Percentiles rank a stretch among this genome's conserved stretches.
Evolutionary conservation across 768 basidiomycete species (phyloP).

Genomic region (Amanita polypyramis): DNA sequence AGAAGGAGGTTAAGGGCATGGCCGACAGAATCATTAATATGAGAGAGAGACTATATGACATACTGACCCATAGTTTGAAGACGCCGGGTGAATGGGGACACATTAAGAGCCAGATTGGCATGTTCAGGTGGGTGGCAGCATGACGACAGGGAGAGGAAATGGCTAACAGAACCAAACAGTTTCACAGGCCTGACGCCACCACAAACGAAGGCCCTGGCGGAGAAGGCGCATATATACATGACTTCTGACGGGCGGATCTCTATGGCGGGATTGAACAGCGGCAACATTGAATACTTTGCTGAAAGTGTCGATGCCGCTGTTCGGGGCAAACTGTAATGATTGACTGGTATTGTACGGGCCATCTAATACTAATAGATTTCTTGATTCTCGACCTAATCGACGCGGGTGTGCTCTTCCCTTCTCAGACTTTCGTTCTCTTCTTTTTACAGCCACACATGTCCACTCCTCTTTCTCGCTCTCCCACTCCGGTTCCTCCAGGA

Average conservation of each 20-base stretch:
- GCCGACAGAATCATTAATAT: constrained; percentile 91
- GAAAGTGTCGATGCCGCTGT: constrained; percentile 78
- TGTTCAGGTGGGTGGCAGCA: constrained; percentile 73
- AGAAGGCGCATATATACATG: constrained; percentile 90
- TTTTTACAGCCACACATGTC: background rate
- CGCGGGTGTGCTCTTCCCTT: background rate
- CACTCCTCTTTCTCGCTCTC: background rate
- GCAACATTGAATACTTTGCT: constrained; percentile 87
- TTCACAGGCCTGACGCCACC: constrained; percentile 77
- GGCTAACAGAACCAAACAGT: constrained; percentile 24
- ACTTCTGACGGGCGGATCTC: constrained; percentile 90
- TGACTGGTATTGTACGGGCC: background rate
- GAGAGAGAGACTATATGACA: constrained; percentile 73
- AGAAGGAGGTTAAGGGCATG: constrained; percentile 90
- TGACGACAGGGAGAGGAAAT: background rate
- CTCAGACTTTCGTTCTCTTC: background rate
- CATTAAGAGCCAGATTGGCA: constrained; percentile 92
- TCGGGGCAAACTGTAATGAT: constrained; percentile 54
- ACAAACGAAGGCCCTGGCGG: constrained; percentile 75
- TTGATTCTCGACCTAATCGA: background rate
- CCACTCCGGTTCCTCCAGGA: background rate
- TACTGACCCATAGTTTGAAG: constrained; percentile 64
- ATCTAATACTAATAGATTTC: constrained; percentile 7
- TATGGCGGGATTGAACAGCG: constrained; percentile 82
- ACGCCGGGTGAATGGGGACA: constrained; percentile 96